A percentile compares a stretch with the other conserved stretches of the same genome.
Evolutionary conservation across 2,329 filamentous ascomycete species (phyloP).

Genomic region (Pyrenochaeta sp.): DNA sequence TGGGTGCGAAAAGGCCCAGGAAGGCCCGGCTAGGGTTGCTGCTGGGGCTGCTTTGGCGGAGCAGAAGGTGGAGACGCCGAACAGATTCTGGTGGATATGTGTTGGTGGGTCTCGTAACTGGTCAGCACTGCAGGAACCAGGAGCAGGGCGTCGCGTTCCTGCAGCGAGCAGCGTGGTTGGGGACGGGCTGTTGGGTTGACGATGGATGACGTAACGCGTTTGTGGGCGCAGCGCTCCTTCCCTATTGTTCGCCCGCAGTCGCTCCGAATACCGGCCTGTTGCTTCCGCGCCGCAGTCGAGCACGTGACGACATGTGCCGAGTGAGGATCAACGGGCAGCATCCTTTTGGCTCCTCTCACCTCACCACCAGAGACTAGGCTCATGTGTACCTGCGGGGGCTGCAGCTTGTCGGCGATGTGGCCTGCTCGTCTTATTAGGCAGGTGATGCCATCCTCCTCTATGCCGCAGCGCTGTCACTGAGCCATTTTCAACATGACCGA

Average conservation of each 20-base stretch:
- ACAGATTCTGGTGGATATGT: not conserved
- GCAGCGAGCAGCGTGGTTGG: not conserved
- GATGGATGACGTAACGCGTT: not conserved
- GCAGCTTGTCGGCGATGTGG: not conserved
- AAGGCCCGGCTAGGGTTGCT: not conserved
- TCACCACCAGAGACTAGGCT: not conserved
- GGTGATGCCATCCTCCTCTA: not conserved
- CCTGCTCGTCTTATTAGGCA: not conserved
- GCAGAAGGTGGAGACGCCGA: not conserved
- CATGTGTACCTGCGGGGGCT: not conserved
- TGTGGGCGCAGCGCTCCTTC: not conserved
- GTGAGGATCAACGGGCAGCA: no score
- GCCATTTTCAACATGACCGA: not conserved
- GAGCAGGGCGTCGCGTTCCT: conserved; percentile 1
- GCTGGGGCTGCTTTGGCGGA: not conserved
- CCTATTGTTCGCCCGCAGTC: not conserved
- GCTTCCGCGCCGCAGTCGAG: no score
- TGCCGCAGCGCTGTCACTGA: no score
- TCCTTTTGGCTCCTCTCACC: not conserved
- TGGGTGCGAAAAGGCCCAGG: not conserved
- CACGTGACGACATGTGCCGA: no score
- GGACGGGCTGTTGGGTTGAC: not conserved
- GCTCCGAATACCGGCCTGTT: no score
- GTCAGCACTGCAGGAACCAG: conserved; percentile 4
- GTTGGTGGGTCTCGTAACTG: no score